Percentiles rank a stretch among this genome's conserved stretches.
Evolutionary conservation across 192 early-diverging fungal genomes (phyloP).

Genomic region (Diversispora epigaea): DNA sequence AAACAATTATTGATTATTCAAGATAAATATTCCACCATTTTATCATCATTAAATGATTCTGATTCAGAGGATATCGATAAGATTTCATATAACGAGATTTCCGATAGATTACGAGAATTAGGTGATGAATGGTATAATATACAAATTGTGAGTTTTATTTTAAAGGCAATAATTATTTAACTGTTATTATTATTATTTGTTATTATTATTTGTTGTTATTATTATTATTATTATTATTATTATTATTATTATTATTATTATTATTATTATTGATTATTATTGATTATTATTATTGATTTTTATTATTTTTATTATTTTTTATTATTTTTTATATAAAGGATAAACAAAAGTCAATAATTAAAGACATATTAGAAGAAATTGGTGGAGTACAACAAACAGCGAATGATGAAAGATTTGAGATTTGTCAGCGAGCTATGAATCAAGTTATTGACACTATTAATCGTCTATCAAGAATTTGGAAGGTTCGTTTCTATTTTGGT

Average conservation of each 20-base stretch:
- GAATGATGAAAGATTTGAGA: slow-evolving; percentile 48
- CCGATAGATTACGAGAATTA: slow-evolving; percentile 47
- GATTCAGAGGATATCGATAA: not conserved
- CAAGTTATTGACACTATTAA: slow-evolving; percentile 49
- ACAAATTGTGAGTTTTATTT: slow-evolving; percentile 51
- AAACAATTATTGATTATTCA: slow-evolving; percentile 44
- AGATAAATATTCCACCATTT: slow-evolving; percentile 36
- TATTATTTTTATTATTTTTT: too few species aligned
- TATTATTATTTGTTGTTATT: not conserved
- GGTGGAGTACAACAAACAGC: slow-evolving; percentile 38
- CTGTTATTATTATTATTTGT: not conserved
- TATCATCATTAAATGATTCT: slow-evolving; percentile 3
- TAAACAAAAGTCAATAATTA: slow-evolving; percentile 53
- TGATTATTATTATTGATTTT: too few species aligned
- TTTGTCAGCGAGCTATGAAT: slow-evolving; percentile 53
- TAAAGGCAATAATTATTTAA: not conserved
- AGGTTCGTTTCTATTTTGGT: slow-evolving; percentile 39
- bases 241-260: too few species aligned
- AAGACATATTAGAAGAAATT: slow-evolving; percentile 44
- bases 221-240: too few species aligned
- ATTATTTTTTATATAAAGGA: slow-evolving; percentile 35
- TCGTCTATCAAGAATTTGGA: slow-evolving; percentile 54
- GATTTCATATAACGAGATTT: slow-evolving; percentile 54
- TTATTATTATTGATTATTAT: too few species aligned
- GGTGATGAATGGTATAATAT: slow-evolving; percentile 55